Base-by-base conservation (phyloP, 768 basidiomycete genomes). In the Xerocomus brunneocitrinus region DNA sequence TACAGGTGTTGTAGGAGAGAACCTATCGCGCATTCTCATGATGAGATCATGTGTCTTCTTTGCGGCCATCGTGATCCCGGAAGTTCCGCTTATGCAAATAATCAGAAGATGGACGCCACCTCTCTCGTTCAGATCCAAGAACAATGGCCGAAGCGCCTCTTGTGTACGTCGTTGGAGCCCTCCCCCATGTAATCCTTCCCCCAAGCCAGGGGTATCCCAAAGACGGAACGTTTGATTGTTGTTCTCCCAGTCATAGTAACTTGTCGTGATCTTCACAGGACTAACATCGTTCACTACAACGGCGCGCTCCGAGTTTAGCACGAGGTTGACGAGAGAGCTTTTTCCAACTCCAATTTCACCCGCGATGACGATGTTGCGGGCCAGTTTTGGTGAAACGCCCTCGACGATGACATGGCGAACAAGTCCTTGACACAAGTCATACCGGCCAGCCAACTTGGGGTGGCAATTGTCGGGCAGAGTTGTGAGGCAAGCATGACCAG, bases 141-240 rank as follows among this genome's bases (percentile, higher is more conserved):
- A 59, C 32, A 66, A 27, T 10, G 48, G 41, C 32, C 64, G 64
- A 30, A 66, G 38, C 5, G 51, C 54, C 14, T 66, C 62, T 34
- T 58, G 54, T 6, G 62, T 49, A 4, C 62, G 58, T 35, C 57
- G 59, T 32, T 66, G 58, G 9, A 32, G 19, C 7, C 50, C 54
- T 19, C 50, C 55, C 32, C 64, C 64, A 6, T 52, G 54, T 25
- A 56, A 48, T 13, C 55, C 59, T 36, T 68, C 68, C 25, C 58
- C 59, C n/a, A 69, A 52, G 5, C 70, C 71, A 10, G 61, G 62
- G 8, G 70, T 71, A 28, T 71, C 70, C 62, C 58, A 68, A 44
- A 71, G 54, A 38, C 60, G 55, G 28, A 62, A 65, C 3, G 52
- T 46, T 25, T 56, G 43, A 32, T 46, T 40, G 10, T 42, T 39